These are phyloP conservation scores for Exophiala alcalophila DNA, from an alignment of 2,329 filamentous ascomycete genomes.

Conservation along the genomic window DNA sequence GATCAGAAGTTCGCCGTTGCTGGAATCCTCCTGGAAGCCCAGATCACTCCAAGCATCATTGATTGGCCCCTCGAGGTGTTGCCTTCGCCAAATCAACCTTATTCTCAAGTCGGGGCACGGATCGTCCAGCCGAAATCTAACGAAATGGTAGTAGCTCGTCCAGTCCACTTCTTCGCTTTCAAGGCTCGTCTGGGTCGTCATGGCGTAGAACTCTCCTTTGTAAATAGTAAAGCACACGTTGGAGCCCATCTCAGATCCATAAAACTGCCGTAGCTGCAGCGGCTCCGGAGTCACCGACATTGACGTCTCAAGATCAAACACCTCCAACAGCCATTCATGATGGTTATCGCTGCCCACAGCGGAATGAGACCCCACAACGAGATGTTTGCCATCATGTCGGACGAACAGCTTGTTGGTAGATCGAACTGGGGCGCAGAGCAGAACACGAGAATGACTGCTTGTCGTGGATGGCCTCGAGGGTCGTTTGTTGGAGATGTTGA, in stretches of 20 bases:
- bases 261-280: conserved; percentile 56
- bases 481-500: conserved; percentile 40
- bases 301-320: conserved; percentile 47
- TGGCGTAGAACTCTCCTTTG: conserved; percentile 63
- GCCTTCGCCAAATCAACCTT: conserved; percentile 19
- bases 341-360: conserved; percentile 53
- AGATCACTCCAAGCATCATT: conserved; percentile 72
- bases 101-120: conserved; percentile 38
- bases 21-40: conserved; percentile 59
- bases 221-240: conserved; percentile 71
- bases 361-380: conserved; percentile 66
- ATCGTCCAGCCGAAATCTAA: conserved; percentile 56
- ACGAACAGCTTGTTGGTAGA: conserved; percentile 62
- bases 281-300: conserved; percentile 44
- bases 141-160: conserved; percentile 67
- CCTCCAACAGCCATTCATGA: conserved; percentile 61
- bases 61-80: conserved; percentile 41
- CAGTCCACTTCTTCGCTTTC: conserved; percentile 63
- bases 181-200: conserved; percentile 64
- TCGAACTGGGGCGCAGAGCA: conserved; percentile 44
- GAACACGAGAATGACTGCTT: conserved; percentile 34
- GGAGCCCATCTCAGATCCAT: conserved; percentile 63
- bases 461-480: background rate
- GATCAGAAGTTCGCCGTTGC: conserved; percentile 57
- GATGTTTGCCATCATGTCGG: conserved; percentile 58